Base-by-base conservation (phyloP, 2,329 filamentous ascomycete species). In the Fonsecaea erecta region DNA sequence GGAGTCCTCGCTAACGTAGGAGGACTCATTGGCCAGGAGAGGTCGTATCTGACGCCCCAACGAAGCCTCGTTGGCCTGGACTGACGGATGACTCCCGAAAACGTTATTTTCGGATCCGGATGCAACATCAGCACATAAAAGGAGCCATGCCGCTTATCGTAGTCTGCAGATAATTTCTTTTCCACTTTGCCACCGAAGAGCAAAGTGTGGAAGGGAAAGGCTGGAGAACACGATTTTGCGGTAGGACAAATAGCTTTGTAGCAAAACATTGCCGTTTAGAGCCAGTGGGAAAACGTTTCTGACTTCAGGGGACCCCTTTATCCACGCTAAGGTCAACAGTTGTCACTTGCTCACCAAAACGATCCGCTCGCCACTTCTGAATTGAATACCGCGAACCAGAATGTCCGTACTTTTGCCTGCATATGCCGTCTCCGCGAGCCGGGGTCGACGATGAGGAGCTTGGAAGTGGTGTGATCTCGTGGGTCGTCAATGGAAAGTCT, bases 81-180 rank as follows among this genome's bases (percentile, higher is more conserved):
- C 6, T 18, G 8, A 46, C 3, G 24, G 28, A 40, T n/a, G 35
- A 28, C 16, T 18, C 14, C 12, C 32, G 30, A 52, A 37, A 32
- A 28, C 16, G 26, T 35, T 21, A 30, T 52, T 46, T n/a, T 16
- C 57, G 57, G 57, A 60, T 60, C 57, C 57, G 57, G 57, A 52
- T 51, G 43, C 57, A 60, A 58, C 55, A 18, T 58, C n/a, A 30
- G 34, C n/a, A 21, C 28, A 48, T 28, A 48, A 16, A 48, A 6
- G 18, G 9, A 24, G 43, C 21, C 43, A 9, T 40, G 12, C 43
- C 26, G 18, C 43, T 3, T 8, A n/a, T 40, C 37, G n/a, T 16
- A 11, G 8, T 12, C 14, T 18, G 16, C 16, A 40, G 37, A n/a
- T 34, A 6, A 24, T 11, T 24, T 12, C 43, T 14, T 48, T 48